Conservation (phyloP, 352 stramenopile genomes). For the Thalassiosira exigua region DNA sequence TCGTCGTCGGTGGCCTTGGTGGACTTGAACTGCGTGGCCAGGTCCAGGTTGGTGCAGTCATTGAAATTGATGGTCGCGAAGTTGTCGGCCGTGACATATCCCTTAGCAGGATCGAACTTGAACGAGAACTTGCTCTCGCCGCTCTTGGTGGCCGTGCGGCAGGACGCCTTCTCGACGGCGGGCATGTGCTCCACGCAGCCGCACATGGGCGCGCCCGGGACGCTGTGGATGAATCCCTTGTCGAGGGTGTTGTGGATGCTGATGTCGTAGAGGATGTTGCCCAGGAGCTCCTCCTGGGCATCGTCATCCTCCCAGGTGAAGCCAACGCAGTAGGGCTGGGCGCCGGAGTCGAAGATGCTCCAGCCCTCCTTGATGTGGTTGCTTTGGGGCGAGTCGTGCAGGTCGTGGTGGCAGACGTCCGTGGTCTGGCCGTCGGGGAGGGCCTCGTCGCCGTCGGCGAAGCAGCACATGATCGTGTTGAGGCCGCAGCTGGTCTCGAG, state of each 20-base stretch:
- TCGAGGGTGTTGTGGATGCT: constrained; percentile 8
- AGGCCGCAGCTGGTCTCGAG: constrained; percentile 10
- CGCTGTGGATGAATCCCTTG: constrained; percentile 10
- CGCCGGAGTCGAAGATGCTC: constrained; percentile 9
- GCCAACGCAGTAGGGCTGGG: constrained; percentile 9
- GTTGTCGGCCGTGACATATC: neutral
- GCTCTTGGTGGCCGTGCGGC: constrained; percentile 12
- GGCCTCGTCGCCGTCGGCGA: neutral
- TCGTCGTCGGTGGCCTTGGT: constrained; percentile 19
- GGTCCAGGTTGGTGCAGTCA: constrained; percentile 29
- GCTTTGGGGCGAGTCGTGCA: neutral
- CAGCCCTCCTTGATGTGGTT: constrained; percentile 19
- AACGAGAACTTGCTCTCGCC: constrained; percentile 3
- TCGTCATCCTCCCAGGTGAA: constrained; percentile 27
- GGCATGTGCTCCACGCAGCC: constrained; percentile 35
- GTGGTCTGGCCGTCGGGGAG: constrained; percentile 2
- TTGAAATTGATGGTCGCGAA: constrained; percentile 1
- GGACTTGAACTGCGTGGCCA: constrained; percentile 30
- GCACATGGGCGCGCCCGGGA: constrained; percentile 31
- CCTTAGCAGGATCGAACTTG: neutral
- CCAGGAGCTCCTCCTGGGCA: constrained; percentile 9
- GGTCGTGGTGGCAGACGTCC: constrained; percentile 29
- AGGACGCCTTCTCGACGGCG: constrained; percentile 16
- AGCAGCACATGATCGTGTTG: constrained; percentile 34
- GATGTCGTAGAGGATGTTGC: constrained; percentile 29